A percentile compares a stretch with the other conserved stretches of the same genome.
Conservation (phyloP, 2,329 filamentous ascomycete species). For the Penicillium sp. region DNA sequence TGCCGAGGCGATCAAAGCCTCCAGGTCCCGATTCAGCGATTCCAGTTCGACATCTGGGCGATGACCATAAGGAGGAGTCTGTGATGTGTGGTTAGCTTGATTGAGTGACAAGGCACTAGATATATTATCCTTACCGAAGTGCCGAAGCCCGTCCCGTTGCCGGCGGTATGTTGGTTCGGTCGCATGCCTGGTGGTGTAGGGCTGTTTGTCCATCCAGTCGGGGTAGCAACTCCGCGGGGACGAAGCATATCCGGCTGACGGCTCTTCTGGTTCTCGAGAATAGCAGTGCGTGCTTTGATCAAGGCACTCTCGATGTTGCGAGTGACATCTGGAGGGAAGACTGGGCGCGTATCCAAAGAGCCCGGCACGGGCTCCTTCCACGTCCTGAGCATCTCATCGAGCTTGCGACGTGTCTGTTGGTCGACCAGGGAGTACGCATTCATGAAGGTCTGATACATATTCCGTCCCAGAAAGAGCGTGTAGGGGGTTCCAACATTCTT, state of each 20-base stretch:
- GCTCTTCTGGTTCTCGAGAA: slow-evolving; percentile 48
- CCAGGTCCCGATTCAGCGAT: slow-evolving; percentile 78
- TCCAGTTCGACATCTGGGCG: slow-evolving; percentile 57
- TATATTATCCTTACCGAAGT: slow-evolving; percentile 15
- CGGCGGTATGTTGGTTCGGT: slow-evolving; percentile 28
- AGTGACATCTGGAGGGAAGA: slow-evolving; percentile 84
- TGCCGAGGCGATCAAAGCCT: slow-evolving; percentile 70
- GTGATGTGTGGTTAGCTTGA: slow-evolving; percentile 19
- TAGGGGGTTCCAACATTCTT: slow-evolving; percentile 99
- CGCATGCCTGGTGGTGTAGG: slow-evolving; percentile 64
- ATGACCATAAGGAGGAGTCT: slow-evolving; percentile 35
- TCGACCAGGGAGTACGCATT: slow-evolving; percentile 91
- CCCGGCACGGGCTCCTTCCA: slow-evolving; percentile 97
- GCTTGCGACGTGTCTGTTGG: slow-evolving; percentile 74
- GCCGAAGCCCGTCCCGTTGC: slow-evolving; percentile 27
- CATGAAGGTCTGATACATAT: slow-evolving; percentile 94
- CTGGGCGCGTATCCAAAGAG: slow-evolving; percentile 85
- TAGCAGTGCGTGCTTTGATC: slow-evolving; percentile 71
- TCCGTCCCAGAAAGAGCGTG: slow-evolving; percentile 88
- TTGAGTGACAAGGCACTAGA: background rate
- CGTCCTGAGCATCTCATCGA: slow-evolving; percentile 96
- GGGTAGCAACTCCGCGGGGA: slow-evolving; percentile 51
- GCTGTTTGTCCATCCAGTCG: slow-evolving; percentile 66
- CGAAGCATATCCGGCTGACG: slow-evolving; percentile 58
- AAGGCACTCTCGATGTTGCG: slow-evolving; percentile 91